Percentiles rank a stretch among this genome's conserved stretches.
Conservation (phyloP, 1,139 yeast genomes). For the Yamadazyma blattariae region DNA sequence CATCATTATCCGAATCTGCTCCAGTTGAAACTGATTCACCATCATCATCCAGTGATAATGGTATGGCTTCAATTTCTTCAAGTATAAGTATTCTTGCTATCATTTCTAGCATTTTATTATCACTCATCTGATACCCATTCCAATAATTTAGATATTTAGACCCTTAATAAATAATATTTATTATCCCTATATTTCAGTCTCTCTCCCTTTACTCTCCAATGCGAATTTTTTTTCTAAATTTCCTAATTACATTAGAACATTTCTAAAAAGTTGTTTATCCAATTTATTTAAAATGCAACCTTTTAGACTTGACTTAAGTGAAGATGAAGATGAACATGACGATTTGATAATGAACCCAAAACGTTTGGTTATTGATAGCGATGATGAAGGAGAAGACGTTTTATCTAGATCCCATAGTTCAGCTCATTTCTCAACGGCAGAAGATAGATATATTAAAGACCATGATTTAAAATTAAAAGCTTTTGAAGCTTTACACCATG, state of each 20-base stretch:
- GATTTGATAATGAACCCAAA: constrained; percentile 2
- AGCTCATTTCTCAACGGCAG: constrained; percentile 65
- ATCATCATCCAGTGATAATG: constrained; percentile 8
- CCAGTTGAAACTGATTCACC: constrained; percentile 6
- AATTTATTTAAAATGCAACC: constrained; percentile 7
- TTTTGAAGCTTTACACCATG: constrained; percentile 47
- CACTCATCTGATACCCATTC: too few species aligned
- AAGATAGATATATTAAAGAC: constrained; percentile 64
- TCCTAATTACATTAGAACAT: too few species aligned
- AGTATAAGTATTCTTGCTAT: too few species aligned
- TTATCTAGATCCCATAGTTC: constrained; percentile 34
- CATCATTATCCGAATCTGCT: constrained; percentile 4
- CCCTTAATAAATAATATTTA: too few species aligned
- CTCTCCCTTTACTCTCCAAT: too few species aligned
- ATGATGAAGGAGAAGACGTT: constrained; percentile 26
- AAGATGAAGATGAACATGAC: constrained; percentile 5
- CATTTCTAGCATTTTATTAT: too few species aligned
- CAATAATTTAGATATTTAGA: too few species aligned
- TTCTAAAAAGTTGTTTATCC: too few species aligned
- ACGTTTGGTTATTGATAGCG: constrained; percentile 10
- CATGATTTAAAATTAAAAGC: constrained; percentile 72
- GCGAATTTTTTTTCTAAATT: too few species aligned
- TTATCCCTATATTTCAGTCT: too few species aligned
- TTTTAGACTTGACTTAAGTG: constrained; percentile 7
- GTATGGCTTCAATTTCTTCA: constrained; percentile 7